Conservation (phyloP, 768 basidiomycete species). For the Amanita jacksonii region DNA sequence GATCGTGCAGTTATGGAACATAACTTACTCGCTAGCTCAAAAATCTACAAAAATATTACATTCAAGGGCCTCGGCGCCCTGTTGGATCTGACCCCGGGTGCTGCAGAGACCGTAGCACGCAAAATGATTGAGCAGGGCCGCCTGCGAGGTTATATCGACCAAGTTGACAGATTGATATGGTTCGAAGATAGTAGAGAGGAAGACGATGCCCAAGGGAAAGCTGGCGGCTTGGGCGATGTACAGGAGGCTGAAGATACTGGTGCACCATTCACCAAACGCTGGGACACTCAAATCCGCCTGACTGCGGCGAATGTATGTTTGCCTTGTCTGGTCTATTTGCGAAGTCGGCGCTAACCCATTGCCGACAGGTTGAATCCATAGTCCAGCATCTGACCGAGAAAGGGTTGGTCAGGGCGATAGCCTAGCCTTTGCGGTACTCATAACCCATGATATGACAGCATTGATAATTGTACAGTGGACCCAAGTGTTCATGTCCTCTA, state of each 20-base stretch:
- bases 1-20: slow-evolving; percentile 99
- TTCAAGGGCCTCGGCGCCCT: slow-evolving; percentile 89
- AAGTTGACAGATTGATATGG: slow-evolving; percentile 89
- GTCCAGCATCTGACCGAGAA: slow-evolving; percentile 75
- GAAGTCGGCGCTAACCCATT: slow-evolving; percentile 8
- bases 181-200: slow-evolving; percentile 85
- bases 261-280: slow-evolving; percentile 84
- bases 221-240: slow-evolving; percentile 85
- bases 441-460: slow-evolving; percentile 18
- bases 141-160: slow-evolving; percentile 88
- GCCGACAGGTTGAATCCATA: slow-evolving; percentile 66
- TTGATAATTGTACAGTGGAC: slow-evolving; percentile 18
- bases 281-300: slow-evolving; percentile 90
- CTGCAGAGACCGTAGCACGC: slow-evolving; percentile 94
- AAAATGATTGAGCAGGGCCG: slow-evolving; percentile 99
- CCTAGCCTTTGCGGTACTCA: slow-evolving; percentile 11
- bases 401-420: slow-evolving; percentile 41
- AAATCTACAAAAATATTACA: slow-evolving; percentile 96
- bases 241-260: slow-evolving; percentile 84
- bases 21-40: slow-evolving; percentile 92
- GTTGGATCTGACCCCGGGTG: slow-evolving; percentile 81
- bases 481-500: slow-evolving; percentile 17
- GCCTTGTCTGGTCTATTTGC: slow-evolving; percentile 1
- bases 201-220: slow-evolving; percentile 89
- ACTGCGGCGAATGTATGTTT: slow-evolving; percentile 77